Conservation (phyloP, 1,284 basidiomycete genomes). For the Boletus mariae region DNA sequence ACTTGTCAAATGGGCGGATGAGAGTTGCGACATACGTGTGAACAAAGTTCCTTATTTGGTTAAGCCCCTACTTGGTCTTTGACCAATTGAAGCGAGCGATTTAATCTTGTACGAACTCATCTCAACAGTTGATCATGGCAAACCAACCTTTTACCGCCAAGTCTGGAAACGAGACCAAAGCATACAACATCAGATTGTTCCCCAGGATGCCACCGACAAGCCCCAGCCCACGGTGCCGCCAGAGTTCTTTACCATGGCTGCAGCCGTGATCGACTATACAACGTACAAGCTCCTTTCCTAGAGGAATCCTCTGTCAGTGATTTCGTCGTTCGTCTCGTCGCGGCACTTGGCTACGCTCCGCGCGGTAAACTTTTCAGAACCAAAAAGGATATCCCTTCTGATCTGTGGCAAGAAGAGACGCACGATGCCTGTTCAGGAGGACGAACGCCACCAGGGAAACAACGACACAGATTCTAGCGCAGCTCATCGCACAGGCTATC, state of each 20-base stretch:
- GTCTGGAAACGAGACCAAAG: too few relatives aligned
- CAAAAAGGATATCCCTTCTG: neutral
- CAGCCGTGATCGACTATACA: too few relatives aligned
- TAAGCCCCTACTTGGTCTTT: neutral
- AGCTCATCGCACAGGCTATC: neutral
- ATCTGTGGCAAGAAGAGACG: neutral
- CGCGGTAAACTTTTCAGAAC: neutral
- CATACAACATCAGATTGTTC: too few relatives aligned
- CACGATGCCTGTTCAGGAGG: neutral
- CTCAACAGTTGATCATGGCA: too few relatives aligned
- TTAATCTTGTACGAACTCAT: too few relatives aligned
- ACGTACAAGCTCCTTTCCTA: too few relatives aligned
- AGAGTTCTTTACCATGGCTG: neutral
- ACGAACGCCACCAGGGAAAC: neutral
- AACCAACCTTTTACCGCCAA: too few relatives aligned
- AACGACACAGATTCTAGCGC: neutral
- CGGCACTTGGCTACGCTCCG: neutral
- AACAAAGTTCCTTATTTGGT: slow-evolving; percentile 1
- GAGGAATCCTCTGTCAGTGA: neutral
- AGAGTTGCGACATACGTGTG: slow-evolving; percentile 11
- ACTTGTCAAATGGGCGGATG: neutral
- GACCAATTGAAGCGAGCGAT: too few relatives aligned
- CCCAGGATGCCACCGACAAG: neutral
- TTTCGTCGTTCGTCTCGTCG: neutral
- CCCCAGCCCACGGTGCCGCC: neutral